phyloP scores from a whole-genome alignment of 2,329 filamentous ascomycete species.

The Cadophora gregata region DNA sequence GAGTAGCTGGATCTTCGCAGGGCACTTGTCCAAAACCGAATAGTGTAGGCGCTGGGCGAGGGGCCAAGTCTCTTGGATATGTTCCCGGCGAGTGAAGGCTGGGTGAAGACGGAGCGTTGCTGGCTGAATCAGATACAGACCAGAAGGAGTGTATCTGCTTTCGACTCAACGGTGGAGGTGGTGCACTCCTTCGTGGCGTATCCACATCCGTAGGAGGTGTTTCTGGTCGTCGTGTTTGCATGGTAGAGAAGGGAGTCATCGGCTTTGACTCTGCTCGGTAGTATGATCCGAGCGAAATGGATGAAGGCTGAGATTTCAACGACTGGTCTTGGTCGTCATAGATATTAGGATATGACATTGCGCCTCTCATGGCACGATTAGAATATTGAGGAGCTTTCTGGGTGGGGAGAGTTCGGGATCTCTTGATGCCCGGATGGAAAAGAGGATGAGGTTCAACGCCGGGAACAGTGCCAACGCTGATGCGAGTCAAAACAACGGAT shows the following conservation, averaged over 20 bases:
- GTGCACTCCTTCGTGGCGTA: neutral
- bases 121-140: conserved; percentile 13
- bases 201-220: neutral
- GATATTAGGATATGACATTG: conserved; percentile 14
- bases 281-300: conserved; percentile 2
- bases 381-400: neutral
- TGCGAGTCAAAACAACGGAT: neutral
- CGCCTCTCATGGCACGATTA: neutral
- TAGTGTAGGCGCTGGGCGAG: neutral
- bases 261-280: conserved; percentile 2
- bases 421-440: conserved; percentile 18
- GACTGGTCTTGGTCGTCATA: neutral
- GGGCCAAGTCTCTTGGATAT: neutral
- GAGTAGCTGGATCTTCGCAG: neutral
- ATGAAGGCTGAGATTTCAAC: neutral
- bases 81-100: conserved; percentile 15
- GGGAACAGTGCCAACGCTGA: neutral
- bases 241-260: conserved; percentile 15
- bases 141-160: conserved; percentile 13
- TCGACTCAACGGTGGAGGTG: neutral
- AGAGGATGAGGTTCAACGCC: conserved; percentile 16
- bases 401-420: conserved; percentile 14
- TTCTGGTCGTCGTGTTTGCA: conserved; percentile 18
- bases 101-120: conserved; percentile 15
- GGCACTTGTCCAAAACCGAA: neutral